Evolutionary conservation across 805 yeast genomes (phyloP).

Genomic region (Yarrowia sp.): DNA sequence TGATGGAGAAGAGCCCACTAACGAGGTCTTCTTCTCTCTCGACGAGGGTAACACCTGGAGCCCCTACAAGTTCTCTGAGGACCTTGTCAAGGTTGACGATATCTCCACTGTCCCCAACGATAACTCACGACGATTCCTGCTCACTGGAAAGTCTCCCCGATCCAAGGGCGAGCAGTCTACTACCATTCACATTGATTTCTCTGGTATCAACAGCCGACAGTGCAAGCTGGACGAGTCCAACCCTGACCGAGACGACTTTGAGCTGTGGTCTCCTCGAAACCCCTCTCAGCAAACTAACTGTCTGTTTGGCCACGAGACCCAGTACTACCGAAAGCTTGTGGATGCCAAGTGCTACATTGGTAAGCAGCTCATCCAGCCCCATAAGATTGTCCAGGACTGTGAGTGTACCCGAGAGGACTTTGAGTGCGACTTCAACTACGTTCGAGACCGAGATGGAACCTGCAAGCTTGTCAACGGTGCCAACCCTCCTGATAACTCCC

Average conservation of each 20-base stretch:
- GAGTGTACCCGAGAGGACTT: slow-evolving; percentile 80
- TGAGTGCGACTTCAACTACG: slow-evolving; percentile 90
- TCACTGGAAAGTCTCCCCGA: slow-evolving; percentile 53
- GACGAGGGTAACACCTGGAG: slow-evolving; percentile 81
- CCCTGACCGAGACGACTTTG: slow-evolving; percentile 55
- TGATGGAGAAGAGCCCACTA: slow-evolving; percentile 54
- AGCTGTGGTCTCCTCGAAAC: slow-evolving; percentile 58
- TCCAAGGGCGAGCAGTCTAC: slow-evolving; percentile 47
- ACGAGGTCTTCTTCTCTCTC: slow-evolving; percentile 58
- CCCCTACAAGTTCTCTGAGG: slow-evolving; percentile 58
- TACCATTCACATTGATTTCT: slow-evolving; percentile 57
- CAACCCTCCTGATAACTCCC: slow-evolving; percentile 59
- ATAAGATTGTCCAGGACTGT: slow-evolving; percentile 61
- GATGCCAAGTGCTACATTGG: slow-evolving; percentile 61
- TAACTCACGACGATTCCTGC: slow-evolving; percentile 71
- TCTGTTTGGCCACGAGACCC: slow-evolving; percentile 66
- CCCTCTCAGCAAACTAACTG: slow-evolving; percentile 50
- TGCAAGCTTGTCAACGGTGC: slow-evolving; percentile 80
- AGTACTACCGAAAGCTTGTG: slow-evolving; percentile 55
- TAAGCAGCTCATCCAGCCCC: slow-evolving; percentile 44
- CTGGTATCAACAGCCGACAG: slow-evolving; percentile 48
- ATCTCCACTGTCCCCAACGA: slow-evolving; percentile 81
- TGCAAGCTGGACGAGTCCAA: slow-evolving; percentile 50
- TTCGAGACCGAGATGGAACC: slow-evolving; percentile 68
- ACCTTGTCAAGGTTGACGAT: slow-evolving; percentile 57